Percentiles rank a stretch among this genome's conserved stretches.
These are phyloP conservation scores for Medicago lupulina DNA, from an alignment of 306 rosid species.

Conservation along the genomic window DNA sequence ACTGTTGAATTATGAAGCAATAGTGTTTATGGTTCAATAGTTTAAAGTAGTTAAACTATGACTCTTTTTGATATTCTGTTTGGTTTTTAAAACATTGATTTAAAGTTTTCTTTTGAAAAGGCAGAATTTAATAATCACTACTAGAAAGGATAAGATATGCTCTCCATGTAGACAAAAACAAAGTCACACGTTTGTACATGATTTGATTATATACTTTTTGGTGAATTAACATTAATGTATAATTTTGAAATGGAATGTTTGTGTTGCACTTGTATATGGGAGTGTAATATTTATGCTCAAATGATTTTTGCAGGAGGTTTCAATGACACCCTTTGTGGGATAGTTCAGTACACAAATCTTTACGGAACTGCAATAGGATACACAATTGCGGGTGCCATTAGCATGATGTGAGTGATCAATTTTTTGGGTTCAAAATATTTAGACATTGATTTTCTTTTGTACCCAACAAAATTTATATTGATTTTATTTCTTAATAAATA, in stretches of 20 bases:
- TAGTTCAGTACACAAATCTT: conserved; percentile 50
- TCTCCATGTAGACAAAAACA: neutral
- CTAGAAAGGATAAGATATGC: neutral
- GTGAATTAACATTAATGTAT: neutral
- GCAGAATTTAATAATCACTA: neutral
- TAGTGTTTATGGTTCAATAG: neutral
- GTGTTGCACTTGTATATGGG: neutral
- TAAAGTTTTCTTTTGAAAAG: neutral
- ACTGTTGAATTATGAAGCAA: neutral
- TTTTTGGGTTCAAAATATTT: too few species aligned
- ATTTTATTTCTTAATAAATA: neutral
- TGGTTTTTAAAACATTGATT: neutral
- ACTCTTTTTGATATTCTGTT: neutral
- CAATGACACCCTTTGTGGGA: conserved; percentile 48
- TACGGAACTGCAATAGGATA: conserved; percentile 60
- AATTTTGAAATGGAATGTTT: neutral
- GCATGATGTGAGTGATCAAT: conserved; percentile 49
- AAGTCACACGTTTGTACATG: conserved; percentile 11
- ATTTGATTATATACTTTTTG: neutral
- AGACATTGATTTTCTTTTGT: too few species aligned
- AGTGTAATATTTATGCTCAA: neutral
- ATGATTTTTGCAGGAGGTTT: conserved; percentile 48
- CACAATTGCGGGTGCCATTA: conserved; percentile 54
- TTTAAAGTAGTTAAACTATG: too few species aligned
- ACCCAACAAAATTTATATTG: too few species aligned